Conservation (phyloP, 2,329 filamentous ascomycete genomes). For the Penicillium occitanis region DNA sequence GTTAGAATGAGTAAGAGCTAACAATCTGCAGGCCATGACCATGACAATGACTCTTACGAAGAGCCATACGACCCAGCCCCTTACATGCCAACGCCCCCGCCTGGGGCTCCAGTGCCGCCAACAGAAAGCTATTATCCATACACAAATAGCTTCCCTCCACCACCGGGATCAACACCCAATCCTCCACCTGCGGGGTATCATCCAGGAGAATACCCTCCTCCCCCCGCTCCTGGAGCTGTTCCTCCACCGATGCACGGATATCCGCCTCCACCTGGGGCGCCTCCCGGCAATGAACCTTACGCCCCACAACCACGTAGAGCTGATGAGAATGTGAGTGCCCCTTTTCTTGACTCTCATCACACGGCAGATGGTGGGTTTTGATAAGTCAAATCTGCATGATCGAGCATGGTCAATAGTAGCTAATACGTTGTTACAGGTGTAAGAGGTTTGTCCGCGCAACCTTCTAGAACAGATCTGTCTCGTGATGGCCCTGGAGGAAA, state of each 20-base stretch:
- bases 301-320: slow-evolving; percentile 39
- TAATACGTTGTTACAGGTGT: slow-evolving; percentile 26
- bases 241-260: slow-evolving; percentile 42
- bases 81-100: slow-evolving; percentile 36
- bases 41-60: slow-evolving; percentile 41
- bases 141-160: slow-evolving; percentile 45
- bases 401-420: slow-evolving; percentile 14
- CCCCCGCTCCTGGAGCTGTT: slow-evolving; percentile 41
- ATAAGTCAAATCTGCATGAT: slow-evolving; percentile 21
- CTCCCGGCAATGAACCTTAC: slow-evolving; percentile 41
- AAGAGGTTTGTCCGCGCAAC: slow-evolving; percentile 21
- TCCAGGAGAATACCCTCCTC: slow-evolving; percentile 26
- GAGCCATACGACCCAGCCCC: slow-evolving; percentile 43
- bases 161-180: slow-evolving; percentile 36
- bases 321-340: slow-evolving; percentile 55
- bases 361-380: slow-evolving; percentile 46
- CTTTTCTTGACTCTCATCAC: slow-evolving; percentile 38
- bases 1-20: slow-evolving; percentile 1
- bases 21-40: slow-evolving; percentile 31
- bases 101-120: slow-evolving; percentile 31
- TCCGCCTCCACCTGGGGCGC: slow-evolving; percentile 35
- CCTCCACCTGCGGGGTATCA: slow-evolving; percentile 25
- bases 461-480: background rate
- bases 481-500: background rate
- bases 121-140: slow-evolving; percentile 40